These are phyloP conservation scores for Ganoderma multipileum DNA, from an alignment of 1,284 basidiomycete genomes.

Conservation along the genomic window DNA sequence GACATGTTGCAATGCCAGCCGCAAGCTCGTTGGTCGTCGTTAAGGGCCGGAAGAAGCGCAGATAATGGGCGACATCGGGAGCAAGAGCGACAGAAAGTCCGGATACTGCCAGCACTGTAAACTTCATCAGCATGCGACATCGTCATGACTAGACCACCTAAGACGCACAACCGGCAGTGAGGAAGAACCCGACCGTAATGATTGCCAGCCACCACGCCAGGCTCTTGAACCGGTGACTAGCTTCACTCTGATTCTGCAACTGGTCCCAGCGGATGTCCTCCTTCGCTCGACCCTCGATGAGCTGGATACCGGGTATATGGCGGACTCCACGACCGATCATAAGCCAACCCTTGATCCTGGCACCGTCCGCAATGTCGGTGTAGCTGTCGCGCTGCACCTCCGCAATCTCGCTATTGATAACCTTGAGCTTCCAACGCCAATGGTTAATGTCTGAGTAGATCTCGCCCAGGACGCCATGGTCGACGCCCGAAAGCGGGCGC, in stretches of 20 bases:
- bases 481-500: slow-evolving; percentile 70
- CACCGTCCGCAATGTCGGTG: slow-evolving; percentile 73
- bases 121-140: slow-evolving; percentile 28
- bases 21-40: slow-evolving; percentile 56
- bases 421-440: slow-evolving; percentile 73
- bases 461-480: slow-evolving; percentile 65
- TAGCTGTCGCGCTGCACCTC: slow-evolving; percentile 71
- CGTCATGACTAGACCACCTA: not conserved
- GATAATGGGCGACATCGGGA: slow-evolving; percentile 74
- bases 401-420: slow-evolving; percentile 72
- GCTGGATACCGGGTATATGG: slow-evolving; percentile 65
- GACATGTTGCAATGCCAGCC: slow-evolving; percentile 67
- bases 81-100: slow-evolving; percentile 71
- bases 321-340: slow-evolving; percentile 74
- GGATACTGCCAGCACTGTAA: slow-evolving; percentile 69
- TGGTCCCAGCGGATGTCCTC: slow-evolving; percentile 85
- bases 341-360: slow-evolving; percentile 76
- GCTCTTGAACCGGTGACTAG: slow-evolving; percentile 49
- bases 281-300: slow-evolving; percentile 79
- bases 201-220: slow-evolving; percentile 65
- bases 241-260: slow-evolving; percentile 63
- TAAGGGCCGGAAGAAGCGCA: slow-evolving; percentile 68
- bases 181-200: slow-evolving; percentile 52
- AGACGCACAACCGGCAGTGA: slow-evolving; percentile 69
- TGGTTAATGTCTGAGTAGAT: slow-evolving; percentile 73